Conservation (phyloP, 257 asterid species). For the Ehretia macrophylla region DNA sequence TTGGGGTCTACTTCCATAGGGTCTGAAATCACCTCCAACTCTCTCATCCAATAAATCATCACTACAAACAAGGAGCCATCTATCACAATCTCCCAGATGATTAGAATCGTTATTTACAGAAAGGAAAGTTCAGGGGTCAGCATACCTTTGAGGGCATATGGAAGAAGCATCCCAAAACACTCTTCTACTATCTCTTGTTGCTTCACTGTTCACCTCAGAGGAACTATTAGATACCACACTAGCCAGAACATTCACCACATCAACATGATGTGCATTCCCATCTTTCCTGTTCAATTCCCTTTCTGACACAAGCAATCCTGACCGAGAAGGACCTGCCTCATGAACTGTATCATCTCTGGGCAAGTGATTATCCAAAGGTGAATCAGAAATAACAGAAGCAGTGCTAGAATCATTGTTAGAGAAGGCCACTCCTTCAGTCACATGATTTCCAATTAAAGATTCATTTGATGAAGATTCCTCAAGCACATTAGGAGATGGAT, state of each 20-base stretch:
- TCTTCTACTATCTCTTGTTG: constrained; percentile 71
- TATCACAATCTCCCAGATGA: constrained; percentile 42
- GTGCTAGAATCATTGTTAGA: constrained; percentile 50
- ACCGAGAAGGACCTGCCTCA: constrained; percentile 40
- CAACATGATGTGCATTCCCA: constrained; percentile 50
- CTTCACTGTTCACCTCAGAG: constrained; percentile 51
- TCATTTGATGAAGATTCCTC: constrained; percentile 39
- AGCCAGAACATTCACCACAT: constrained; percentile 42
- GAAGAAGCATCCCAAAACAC: constrained; percentile 90
- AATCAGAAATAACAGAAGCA: constrained; percentile 42
- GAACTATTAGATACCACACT: constrained; percentile 50
- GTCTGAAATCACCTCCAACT: constrained; percentile 47
- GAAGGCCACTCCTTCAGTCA: constrained; percentile 44
- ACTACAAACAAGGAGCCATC: constrained; percentile 58
- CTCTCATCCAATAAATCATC: constrained; percentile 47
- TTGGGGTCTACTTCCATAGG: constrained; percentile 34
- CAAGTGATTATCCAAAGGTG: constrained; percentile 32
- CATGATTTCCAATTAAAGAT: constrained; percentile 50
- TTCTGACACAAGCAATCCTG: constrained; percentile 57
- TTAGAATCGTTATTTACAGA: constrained; percentile 51
- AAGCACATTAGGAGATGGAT: constrained; percentile 19
- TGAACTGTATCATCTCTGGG: constrained; percentile 32
- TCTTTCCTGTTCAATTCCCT: constrained; percentile 51
- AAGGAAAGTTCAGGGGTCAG: constrained; percentile 35
- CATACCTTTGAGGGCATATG: constrained; percentile 64